Base-by-base conservation (phyloP, 2,329 filamentous ascomycete genomes). In the Colletotrichum abscissum region DNA sequence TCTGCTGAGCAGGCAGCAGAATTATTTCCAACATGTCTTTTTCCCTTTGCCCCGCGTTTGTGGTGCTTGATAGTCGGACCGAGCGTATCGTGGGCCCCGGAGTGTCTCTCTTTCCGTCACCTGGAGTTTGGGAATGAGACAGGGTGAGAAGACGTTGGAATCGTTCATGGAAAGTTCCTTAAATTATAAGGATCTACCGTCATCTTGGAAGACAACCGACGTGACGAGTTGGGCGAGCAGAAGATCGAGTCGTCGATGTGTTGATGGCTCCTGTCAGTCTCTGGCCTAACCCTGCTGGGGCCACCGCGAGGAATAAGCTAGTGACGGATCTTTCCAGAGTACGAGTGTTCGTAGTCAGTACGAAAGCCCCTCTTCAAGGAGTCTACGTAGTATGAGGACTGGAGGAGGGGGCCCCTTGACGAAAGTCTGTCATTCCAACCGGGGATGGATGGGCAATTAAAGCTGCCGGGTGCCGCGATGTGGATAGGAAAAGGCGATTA, bases 1-100 rank as follows among this genome's bases (percentile, higher is more conserved):
- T 35, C 5, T 33, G n/a, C 67, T 24, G 52, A 71, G 42, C 59
- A 72, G 69, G 66, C 69, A 72, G 66, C 69, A 72, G 66, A 60
- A 72, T 72, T 72, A 46, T 19, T 5, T 1, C 38, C 38, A 42
- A 42, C 38, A 42, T 14, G 5, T 42, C 5, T 42, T 42, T 19
- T 16, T 6, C 5, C 5, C 5, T 19, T 19, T 16, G 38, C 9
- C 8, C 30, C 19, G 24, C 42, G 67, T 59, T 28, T 59, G 16
- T 56, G 24, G 33, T 46, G 12, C 49, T 26, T n/a, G 14, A 28
- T 26, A n/a, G 19, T 22, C n/a, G 28, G 11, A 16, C 46, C 62
- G 62, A 52, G 62, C 2, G 28, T 35, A 24, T 35, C 62, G n/a
- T 12, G 42, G 52, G n/a, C n/a, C 42, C 42, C 19, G 19, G 4